Evolutionary conservation across 108 stramenopile genomes (phyloP).

Genomic region (Schizochytrium sp.): DNA sequence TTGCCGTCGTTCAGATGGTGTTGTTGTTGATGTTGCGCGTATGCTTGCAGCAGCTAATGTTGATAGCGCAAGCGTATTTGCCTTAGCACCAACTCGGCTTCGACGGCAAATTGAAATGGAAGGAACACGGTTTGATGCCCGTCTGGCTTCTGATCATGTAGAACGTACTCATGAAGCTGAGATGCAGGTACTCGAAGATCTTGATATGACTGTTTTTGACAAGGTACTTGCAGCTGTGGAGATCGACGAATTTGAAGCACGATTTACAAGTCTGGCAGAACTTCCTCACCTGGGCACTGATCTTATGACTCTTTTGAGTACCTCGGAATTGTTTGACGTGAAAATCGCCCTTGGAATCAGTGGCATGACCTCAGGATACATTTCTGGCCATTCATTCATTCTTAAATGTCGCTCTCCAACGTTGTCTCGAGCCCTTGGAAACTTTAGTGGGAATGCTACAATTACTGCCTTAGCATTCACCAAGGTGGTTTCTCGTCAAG

Average conservation of each 20-base stretch:
- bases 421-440: no score
- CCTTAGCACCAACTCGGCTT: not conserved
- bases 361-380: no score
- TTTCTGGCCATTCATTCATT: no score
- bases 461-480: not conserved
- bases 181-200: slow-evolving; percentile 18
- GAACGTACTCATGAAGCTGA: not conserved
- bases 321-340: no score
- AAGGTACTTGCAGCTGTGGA: not conserved
- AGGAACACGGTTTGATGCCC: not conserved
- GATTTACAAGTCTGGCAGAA: not conserved
- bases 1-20: not conserved
- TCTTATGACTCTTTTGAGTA: not conserved
- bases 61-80: not conserved
- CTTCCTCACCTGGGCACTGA: not conserved
- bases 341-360: no score
- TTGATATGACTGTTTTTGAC: not conserved
- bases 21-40: not conserved
- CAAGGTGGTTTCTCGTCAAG: not conserved
- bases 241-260: not conserved
- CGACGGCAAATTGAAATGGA: not conserved
- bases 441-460: not conserved
- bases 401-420: no score
- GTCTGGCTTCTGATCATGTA: not conserved
- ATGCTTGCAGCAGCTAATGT: not conserved